phyloP scores from a whole-genome alignment of 1,284 basidiomycete species.

The Boletellus deceptivus region DNA sequence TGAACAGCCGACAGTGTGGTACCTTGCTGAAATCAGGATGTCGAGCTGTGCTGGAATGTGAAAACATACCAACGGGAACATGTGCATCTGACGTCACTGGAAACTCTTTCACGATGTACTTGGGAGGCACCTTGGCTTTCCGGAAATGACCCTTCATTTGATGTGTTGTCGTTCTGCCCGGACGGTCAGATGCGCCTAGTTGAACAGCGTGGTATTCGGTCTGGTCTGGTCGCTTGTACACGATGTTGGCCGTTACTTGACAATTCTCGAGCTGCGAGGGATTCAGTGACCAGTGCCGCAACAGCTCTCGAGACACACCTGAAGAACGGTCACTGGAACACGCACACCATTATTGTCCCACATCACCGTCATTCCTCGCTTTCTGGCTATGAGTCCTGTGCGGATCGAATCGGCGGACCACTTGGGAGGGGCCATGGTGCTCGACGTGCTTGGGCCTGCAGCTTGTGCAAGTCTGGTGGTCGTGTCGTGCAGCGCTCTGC shows the following conservation, averaged over 20 bases:
- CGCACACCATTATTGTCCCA: constrained; percentile 90
- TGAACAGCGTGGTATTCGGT: constrained; percentile 84
- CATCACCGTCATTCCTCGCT: constrained; percentile 93
- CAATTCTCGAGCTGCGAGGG: constrained; percentile 70
- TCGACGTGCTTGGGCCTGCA: constrained; percentile 28
- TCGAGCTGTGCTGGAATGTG: not conserved
- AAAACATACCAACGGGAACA: constrained; percentile 71
- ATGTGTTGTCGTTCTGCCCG: constrained; percentile 62
- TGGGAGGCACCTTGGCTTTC: constrained; percentile 81
- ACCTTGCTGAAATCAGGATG: constrained; percentile 44
- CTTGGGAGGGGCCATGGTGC: constrained; percentile 39
- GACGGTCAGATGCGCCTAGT: constrained; percentile 75
- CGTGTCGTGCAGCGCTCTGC: constrained; percentile 42
- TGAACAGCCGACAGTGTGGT: constrained; percentile 89
- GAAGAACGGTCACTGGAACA: constrained; percentile 91
- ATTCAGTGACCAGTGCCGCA: constrained; percentile 7
- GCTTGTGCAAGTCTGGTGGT: constrained; percentile 34
- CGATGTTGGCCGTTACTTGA: constrained; percentile 79
- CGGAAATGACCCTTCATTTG: constrained; percentile 87
- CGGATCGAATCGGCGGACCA: constrained; percentile 89
- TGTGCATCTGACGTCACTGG: constrained; percentile 86
- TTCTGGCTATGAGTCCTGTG: constrained; percentile 93
- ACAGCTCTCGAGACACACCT: constrained; percentile 54
- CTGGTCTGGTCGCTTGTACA: constrained; percentile 59
- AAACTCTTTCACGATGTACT: constrained; percentile 90